These are phyloP conservation scores for Corylus heterophylla DNA, from an alignment of 306 rosid species.

Conservation along the genomic window DNA sequence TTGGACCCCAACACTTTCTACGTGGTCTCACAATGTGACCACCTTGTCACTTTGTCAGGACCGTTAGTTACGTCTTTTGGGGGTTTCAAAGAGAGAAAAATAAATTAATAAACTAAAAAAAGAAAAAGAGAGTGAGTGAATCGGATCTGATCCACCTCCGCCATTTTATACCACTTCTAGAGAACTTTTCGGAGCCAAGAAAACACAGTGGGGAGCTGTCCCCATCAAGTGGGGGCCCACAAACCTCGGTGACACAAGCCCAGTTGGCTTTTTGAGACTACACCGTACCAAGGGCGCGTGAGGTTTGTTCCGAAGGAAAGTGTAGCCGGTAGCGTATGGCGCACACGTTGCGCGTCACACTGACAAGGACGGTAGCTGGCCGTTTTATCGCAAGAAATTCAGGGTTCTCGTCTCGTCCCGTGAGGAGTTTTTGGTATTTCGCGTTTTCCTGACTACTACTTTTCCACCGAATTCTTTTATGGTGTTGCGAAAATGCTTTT, in stretches of 20 bases:
- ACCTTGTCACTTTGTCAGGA: background rate
- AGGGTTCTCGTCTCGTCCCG: background rate
- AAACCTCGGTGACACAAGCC: background rate
- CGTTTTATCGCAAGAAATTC: conserved; percentile 12
- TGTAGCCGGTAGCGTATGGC: conserved; percentile 20
- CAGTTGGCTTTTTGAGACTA: background rate
- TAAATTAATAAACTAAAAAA: background rate
- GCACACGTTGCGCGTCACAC: conserved; percentile 22
- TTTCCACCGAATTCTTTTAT: conserved; percentile 20
- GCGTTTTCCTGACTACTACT: background rate
- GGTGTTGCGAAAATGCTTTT: too few relatives aligned
- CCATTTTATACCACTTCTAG: background rate
- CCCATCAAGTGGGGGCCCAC: background rate
- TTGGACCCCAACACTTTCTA: background rate
- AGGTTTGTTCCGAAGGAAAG: background rate
- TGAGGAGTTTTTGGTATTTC: background rate
- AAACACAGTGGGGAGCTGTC: background rate
- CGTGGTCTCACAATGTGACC: background rate
- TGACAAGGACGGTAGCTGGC: background rate
- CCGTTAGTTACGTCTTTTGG: conserved; percentile 9
- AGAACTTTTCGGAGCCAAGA: conserved; percentile 1
- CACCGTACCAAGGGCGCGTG: conserved; percentile 11
- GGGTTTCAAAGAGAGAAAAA: background rate
- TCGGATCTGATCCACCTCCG: background rate
- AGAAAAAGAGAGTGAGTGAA: background rate